These are phyloP conservation scores for Leptographium wingfieldii DNA, from an alignment of 2,329 filamentous ascomycete species.

Conservation along the genomic window DNA sequence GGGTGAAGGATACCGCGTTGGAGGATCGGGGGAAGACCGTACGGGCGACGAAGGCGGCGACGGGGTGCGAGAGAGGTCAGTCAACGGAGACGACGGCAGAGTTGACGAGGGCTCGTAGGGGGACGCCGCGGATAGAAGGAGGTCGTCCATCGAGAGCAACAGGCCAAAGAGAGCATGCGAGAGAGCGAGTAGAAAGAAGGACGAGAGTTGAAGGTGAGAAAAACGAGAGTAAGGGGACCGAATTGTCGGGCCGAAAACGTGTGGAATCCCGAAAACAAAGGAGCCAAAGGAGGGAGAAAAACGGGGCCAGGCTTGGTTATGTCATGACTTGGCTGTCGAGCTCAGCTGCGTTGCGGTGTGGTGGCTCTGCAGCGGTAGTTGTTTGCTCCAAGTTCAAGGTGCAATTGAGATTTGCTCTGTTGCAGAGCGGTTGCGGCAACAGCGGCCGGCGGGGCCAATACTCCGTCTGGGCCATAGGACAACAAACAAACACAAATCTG, in stretches of 20 bases:
- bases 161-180: not conserved
- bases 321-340: not conserved
- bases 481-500: not conserved
- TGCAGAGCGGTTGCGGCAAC: not conserved
- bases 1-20: conserved; percentile 40
- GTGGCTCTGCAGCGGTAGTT: not conserved
- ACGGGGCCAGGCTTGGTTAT: not conserved
- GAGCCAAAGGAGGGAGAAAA: not conserved
- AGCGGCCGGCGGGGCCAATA: not conserved
- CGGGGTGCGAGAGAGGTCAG: conserved; percentile 39
- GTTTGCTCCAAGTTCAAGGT: not conserved
- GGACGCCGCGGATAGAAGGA: not conserved
- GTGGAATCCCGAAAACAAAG: not conserved
- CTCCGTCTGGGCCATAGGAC: not conserved
- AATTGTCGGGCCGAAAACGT: not conserved
- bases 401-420: not conserved
- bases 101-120: not conserved
- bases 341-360: not conserved
- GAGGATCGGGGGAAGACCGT: conserved; percentile 21
- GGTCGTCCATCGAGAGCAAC: not conserved
- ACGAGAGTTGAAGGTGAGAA: not conserved
- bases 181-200: not conserved
- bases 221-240: not conserved
- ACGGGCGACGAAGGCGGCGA: conserved; percentile 34
- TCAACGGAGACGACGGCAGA: conserved; percentile 37